Conservation (phyloP, 352 stramenopile species). For the Peronosclerospora sorghi region DNA sequence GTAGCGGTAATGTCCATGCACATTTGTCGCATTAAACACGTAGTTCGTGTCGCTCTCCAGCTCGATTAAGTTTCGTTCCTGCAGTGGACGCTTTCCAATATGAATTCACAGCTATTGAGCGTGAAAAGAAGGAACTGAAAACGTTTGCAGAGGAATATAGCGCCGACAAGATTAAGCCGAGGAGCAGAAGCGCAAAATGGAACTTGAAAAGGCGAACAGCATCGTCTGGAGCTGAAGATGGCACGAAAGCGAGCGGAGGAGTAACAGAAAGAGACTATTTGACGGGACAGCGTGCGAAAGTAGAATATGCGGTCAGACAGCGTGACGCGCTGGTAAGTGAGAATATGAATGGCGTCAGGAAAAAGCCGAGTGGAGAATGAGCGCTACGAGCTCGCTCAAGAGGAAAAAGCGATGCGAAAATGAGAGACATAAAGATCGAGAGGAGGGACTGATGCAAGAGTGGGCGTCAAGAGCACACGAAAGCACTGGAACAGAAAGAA, state of each 20-base stretch:
- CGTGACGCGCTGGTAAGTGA: constrained; percentile 32
- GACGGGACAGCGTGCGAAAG: constrained; percentile 36
- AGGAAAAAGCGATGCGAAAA: constrained; percentile 32
- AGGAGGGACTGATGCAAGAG: constrained; percentile 32
- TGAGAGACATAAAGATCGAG: constrained; percentile 36
- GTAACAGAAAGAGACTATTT: constrained; percentile 13
- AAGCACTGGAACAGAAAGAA: constrained; percentile 30
- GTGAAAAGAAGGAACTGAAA: constrained; percentile 48
- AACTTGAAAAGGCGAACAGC: constrained; percentile 45
- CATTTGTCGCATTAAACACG: constrained; percentile 42
- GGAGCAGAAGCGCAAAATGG: constrained; percentile 31
- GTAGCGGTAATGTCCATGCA: constrained; percentile 26
- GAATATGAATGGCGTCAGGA: constrained; percentile 46
- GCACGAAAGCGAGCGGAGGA: constrained; percentile 30
- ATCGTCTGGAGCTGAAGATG: constrained; percentile 35
- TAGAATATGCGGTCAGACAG: constrained; percentile 38
- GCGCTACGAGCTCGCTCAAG: constrained; percentile 28
- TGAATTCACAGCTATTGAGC: constrained; percentile 51
- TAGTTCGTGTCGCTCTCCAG: constrained; percentile 47
- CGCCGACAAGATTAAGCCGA: constrained; percentile 41
- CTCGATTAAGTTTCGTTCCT: constrained; percentile 7
- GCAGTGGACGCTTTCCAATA: constrained; percentile 5
- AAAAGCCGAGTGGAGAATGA: constrained; percentile 41
- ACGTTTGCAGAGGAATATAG: constrained; percentile 42
- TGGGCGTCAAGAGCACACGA: constrained; percentile 29